These are phyloP conservation scores for Pugionium dolabratum DNA, from an alignment of 345 rosid species.

Conservation along the genomic window DNA sequence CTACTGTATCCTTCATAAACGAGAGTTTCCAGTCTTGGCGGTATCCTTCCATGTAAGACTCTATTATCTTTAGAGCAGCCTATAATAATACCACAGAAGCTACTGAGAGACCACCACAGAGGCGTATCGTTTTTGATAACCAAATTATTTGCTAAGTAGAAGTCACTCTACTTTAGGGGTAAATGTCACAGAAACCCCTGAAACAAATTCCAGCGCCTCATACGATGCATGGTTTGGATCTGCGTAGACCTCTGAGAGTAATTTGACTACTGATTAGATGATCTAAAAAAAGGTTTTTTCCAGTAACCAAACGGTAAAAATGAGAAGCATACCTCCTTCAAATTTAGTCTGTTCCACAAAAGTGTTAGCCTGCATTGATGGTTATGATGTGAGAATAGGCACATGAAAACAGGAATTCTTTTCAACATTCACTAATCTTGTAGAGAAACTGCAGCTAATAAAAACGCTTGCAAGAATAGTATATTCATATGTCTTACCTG, in stretches of 20 bases:
- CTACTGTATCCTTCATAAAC: slow-evolving; percentile 66
- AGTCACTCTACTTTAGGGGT: slow-evolving; percentile 68
- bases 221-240: slow-evolving; percentile 83
- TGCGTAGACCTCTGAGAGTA: slow-evolving; percentile 82
- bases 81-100: slow-evolving; percentile 16
- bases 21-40: slow-evolving; percentile 98
- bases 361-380: slow-evolving; percentile 69
- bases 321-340: slow-evolving; percentile 65
- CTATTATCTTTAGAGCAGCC: slow-evolving; percentile 92
- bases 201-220: slow-evolving; percentile 72
- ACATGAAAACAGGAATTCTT: not conserved
- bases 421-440: not conserved
- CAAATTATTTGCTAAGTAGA: not conserved
- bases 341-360: slow-evolving; percentile 84
- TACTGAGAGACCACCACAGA: slow-evolving; percentile 13
- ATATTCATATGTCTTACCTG: slow-evolving; percentile 51
- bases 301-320: not conserved
- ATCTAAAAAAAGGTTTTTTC: slow-evolving; percentile 15
- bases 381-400: slow-evolving; percentile 1
- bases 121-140: not conserved
- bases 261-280: slow-evolving; percentile 17
- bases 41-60: slow-evolving; percentile 88
- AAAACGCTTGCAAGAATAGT: not conserved
- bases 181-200: slow-evolving; percentile 75
- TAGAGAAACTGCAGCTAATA: not conserved